A percentile compares a stretch with the other conserved stretches of the same genome.
These are phyloP conservation scores for Saccharum officinarum DNA, from an alignment of 176 grass and related monocot genomes.

Conservation along the genomic window DNA sequence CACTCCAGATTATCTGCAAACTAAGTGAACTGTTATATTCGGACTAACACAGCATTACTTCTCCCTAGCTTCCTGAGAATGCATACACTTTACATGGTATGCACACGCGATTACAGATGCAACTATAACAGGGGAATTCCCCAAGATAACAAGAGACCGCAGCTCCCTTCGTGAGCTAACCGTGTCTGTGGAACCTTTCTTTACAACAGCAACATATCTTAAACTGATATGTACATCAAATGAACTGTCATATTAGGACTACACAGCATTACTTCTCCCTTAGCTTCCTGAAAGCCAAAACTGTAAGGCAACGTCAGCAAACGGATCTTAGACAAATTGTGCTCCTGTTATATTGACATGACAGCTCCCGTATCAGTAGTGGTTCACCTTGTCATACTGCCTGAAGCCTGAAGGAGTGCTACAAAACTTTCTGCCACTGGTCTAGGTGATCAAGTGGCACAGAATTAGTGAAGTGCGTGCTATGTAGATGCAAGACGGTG, in stretches of 20 bases:
- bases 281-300: conserved; percentile 12
- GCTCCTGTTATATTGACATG: background rate
- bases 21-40: background rate
- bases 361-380: background rate
- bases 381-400: conserved; percentile 9
- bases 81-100: background rate
- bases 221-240: conserved; percentile 14
- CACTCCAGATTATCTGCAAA: no score
- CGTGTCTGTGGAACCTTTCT: background rate
- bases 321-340: background rate
- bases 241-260: conserved; percentile 18
- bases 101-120: background rate
- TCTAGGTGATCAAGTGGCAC: conserved; percentile 8
- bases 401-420: background rate
- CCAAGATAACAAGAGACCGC: background rate
- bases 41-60: background rate
- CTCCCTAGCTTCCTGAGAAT: background rate
- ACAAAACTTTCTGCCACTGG: conserved; percentile 26
- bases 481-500: background rate
- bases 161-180: background rate
- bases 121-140: background rate
- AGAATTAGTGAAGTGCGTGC: background rate
- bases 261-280: background rate
- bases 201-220: background rate
- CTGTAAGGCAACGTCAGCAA: background rate